These are phyloP conservation scores for Albugo laibachii DNA, from an alignment of 352 stramenopile species.

Conservation along the genomic window DNA sequence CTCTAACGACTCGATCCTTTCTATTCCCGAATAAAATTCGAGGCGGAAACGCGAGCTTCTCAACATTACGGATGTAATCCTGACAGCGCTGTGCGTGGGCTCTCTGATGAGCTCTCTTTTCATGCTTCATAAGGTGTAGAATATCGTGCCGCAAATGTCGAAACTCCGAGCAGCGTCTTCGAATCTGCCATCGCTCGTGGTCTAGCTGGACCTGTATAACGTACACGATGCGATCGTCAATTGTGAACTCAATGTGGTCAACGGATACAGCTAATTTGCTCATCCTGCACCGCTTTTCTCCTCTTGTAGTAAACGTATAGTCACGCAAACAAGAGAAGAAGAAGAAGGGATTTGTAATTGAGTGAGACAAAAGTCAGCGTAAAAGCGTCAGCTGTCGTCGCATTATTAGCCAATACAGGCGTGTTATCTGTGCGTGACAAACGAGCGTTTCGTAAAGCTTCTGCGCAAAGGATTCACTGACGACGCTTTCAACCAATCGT, in stretches of 20 bases:
- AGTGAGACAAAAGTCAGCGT: no score
- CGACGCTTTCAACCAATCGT: no score
- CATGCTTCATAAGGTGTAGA: slow-evolving; percentile 24
- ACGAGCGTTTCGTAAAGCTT: no score
- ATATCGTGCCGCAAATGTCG: slow-evolving; percentile 47
- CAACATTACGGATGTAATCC: slow-evolving; percentile 16
- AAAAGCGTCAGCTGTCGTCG: no score
- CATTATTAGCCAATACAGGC: no score
- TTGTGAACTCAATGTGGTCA: slow-evolving; percentile 59
- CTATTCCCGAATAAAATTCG: slow-evolving; percentile 46
- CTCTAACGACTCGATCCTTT: slow-evolving; percentile 52
- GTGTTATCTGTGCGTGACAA: no score
- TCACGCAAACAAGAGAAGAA: no score
- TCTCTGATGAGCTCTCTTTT: no score
- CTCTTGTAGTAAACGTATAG: no score
- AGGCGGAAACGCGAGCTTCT: slow-evolving; percentile 25
- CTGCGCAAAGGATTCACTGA: no score
- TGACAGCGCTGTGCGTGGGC: slow-evolving; percentile 17
- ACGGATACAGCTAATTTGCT: slow-evolving; percentile 55
- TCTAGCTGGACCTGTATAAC: slow-evolving; percentile 60
- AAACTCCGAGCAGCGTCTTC: slow-evolving; percentile 51
- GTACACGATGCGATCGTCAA: slow-evolving; percentile 42
- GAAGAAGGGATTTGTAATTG: no score
- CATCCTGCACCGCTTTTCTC: slow-evolving; percentile 12
- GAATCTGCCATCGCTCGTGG: slow-evolving; percentile 44